Percentiles rank a stretch among this genome's conserved stretches.
Conservation (phyloP, 2,329 filamentous ascomycete species). For the Pseudogymnoascus sp. region DNA sequence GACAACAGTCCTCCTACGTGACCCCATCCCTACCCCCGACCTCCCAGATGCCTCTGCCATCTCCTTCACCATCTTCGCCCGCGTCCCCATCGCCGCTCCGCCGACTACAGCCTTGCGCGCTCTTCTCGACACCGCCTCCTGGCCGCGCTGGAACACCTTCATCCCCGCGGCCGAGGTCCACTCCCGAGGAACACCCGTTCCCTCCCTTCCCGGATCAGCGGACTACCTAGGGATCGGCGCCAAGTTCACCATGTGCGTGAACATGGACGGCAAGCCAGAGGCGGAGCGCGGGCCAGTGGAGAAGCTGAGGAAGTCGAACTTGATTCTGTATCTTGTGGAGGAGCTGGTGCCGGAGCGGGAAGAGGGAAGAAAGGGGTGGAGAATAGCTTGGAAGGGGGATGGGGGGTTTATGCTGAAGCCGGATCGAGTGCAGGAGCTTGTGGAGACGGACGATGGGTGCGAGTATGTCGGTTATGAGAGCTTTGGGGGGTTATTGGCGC, state of each 20-base stretch:
- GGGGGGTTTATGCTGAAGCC: constrained; percentile 30
- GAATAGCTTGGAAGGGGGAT: constrained; percentile 34
- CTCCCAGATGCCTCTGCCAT: not conserved
- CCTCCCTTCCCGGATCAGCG: constrained; percentile 6
- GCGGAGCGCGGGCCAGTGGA: constrained; percentile 12
- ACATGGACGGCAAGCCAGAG: constrained; percentile 17
- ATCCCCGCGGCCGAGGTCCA: constrained; percentile 52
- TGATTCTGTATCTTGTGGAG: not conserved
- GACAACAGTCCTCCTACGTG: not conserved
- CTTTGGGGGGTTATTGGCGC: constrained; percentile 35
- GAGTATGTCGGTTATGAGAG: constrained; percentile 40
- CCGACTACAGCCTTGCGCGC: constrained; percentile 16
- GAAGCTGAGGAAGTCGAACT: not conserved
- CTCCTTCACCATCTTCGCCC: constrained; percentile 19
- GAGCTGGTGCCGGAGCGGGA: constrained; percentile 13
- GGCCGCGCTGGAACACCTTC: constrained; percentile 40
- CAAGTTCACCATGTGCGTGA: constrained; percentile 20
- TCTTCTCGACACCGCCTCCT: constrained; percentile 19
- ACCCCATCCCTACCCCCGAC: not conserved
- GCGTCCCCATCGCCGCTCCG: constrained; percentile 16
- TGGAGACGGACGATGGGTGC: constrained; percentile 33
- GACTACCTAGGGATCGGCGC: constrained; percentile 13
- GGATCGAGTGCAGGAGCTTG: constrained; percentile 39
- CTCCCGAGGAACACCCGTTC: constrained; percentile 33
- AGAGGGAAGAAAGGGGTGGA: constrained; percentile 29